Evolutionary conservation across 1,139 yeast genomes (phyloP).

Genomic region (Casaregolazyma suthepensis): DNA sequence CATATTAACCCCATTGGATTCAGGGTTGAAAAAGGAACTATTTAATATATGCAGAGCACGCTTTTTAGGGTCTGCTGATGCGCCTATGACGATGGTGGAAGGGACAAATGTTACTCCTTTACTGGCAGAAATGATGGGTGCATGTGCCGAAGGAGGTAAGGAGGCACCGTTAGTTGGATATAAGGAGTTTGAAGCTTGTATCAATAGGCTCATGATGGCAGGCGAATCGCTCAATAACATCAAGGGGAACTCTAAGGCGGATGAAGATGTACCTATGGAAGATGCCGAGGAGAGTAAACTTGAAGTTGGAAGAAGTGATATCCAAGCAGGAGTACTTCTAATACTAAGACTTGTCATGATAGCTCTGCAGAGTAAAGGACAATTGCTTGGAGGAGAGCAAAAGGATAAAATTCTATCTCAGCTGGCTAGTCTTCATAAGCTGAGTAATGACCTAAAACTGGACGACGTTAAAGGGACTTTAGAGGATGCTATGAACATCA

Average conservation of each 20-base stretch:
- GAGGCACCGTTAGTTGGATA: background rate
- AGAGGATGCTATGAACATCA: conserved; percentile 23
- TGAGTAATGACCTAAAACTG: background rate
- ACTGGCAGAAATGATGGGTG: conserved; percentile 27
- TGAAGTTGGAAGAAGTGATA: background rate
- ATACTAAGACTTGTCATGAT: conserved; percentile 5
- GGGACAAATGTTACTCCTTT: conserved; percentile 17
- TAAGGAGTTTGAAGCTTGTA: background rate
- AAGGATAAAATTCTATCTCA: background rate
- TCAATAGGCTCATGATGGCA: background rate
- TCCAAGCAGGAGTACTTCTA: background rate
- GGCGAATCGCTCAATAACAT: background rate
- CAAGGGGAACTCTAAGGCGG: background rate
- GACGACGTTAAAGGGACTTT: conserved; percentile 16
- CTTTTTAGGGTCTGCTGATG: conserved; percentile 42
- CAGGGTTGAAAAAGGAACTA: conserved; percentile 30
- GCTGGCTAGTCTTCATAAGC: background rate
- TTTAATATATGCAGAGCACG: conserved; percentile 37
- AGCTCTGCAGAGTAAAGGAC: background rate
- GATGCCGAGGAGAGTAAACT: background rate
- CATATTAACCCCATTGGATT: conserved; percentile 34
- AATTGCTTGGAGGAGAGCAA: background rate
- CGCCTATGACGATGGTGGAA: conserved; percentile 36
- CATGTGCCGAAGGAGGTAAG: conserved; percentile 22
- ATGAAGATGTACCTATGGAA: background rate